Base-by-base conservation (phyloP, 352 stramenopile species). In the Phytopythium montanum region DNA sequence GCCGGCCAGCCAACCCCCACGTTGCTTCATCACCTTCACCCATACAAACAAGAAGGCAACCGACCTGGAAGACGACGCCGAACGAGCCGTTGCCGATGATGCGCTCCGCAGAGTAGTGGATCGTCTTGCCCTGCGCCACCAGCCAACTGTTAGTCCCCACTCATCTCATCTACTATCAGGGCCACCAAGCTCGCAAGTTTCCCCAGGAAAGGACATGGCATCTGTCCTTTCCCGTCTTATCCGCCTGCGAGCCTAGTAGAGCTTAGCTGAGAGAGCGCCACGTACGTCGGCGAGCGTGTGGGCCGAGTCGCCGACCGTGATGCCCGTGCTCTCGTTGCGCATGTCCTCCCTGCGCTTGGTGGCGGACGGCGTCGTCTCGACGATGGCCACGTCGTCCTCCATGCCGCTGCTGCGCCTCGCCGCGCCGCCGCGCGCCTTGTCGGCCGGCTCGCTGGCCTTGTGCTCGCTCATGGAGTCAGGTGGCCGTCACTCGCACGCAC, bases 31-130 rank as follows among this genome's bases (percentile, higher is more conserved):
- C 33, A 16, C 0, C 33, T 38, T n/a, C n/a, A n/a, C n/a, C n/a
- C n/a, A n/a, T n/a, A n/a, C n/a, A n/a, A n/a, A 38, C 33, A 38
- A 38, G 8, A n/a, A 42, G 36, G 36, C 36, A 42, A 42, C 36
- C 13, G 36, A 84, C 76, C 72, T 99, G 91, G 68, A 99, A 99
- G 26, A 99, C 98, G 14, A 99, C 97, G 14, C 98, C 98, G 71
- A 99, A 99, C 3, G 94, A 99, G 23, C 98, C 98, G 72, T 99
- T 99, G n/a, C 98, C 98, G 64, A 99, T 99, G 64, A 99, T 99
- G 13, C 95, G 82, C 65, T 99, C 96, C 2, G 97, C 97, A 38
- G 96, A 98, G 70, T 99, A 99, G 54, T 94, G 83, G 49, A 95
- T 94, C 31, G 87, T 95, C 68, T 93, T 92, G 54, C 87, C 87